These are phyloP conservation scores for Mallotus repandus DNA, from an alignment of 441 rosid genomes.

Conservation along the genomic window DNA sequence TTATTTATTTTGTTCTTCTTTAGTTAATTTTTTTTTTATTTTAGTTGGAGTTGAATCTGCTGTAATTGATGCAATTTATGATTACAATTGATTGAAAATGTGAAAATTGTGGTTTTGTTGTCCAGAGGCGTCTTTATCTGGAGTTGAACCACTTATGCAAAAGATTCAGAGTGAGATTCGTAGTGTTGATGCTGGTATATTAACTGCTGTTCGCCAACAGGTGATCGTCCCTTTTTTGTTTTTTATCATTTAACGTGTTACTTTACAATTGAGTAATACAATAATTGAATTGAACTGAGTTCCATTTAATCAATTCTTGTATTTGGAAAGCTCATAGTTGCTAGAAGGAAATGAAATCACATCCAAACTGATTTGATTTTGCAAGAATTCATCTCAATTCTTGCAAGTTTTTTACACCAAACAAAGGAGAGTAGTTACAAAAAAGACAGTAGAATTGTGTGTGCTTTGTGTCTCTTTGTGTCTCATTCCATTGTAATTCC, in stretches of 20 bases:
- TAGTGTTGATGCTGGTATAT: conserved; percentile 87
- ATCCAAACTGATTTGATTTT: too few relatives aligned
- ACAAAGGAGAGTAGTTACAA: too few relatives aligned
- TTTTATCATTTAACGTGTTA: conserved; percentile 1
- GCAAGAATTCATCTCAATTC: too few relatives aligned
- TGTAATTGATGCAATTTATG: too few relatives aligned
- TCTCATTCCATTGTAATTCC: not conserved
- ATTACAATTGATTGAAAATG: not conserved
- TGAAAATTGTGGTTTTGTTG: too few relatives aligned
- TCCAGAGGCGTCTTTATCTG: conserved; percentile 95
- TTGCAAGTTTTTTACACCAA: too few relatives aligned
- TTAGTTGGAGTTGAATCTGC: too few relatives aligned
- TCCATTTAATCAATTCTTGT: too few relatives aligned
- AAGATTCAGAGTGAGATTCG: conserved; percentile 95
- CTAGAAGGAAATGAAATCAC: too few relatives aligned
- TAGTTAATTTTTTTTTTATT: too few relatives aligned
- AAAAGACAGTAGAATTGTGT: not conserved
- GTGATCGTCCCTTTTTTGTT: conserved; percentile 31
- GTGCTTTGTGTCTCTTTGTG: not conserved
- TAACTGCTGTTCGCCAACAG: conserved; percentile 99
- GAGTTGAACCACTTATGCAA: conserved; percentile 98
- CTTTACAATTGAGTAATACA: not conserved
- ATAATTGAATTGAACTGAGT: too few relatives aligned
- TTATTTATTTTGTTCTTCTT: not conserved
- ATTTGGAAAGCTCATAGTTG: too few relatives aligned